phyloP scores from a whole-genome alignment of 2,329 filamentous ascomycete genomes.

The Botrytis galanthina region DNA sequence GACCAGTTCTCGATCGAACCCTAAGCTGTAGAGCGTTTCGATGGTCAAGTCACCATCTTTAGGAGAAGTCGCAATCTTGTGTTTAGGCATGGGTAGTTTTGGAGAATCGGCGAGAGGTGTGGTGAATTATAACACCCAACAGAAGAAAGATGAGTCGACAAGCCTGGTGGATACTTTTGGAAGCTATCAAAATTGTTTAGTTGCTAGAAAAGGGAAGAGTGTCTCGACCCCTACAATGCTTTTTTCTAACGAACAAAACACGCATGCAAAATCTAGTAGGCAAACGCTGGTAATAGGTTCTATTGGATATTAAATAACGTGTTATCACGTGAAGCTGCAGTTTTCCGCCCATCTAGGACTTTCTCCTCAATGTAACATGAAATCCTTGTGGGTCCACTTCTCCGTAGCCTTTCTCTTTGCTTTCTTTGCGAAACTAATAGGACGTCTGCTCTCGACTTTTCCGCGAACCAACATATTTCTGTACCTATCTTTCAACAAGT shows the following conservation, averaged over 20 bases:
- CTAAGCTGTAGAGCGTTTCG: not conserved
- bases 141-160: not conserved
- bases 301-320: constrained; percentile 6
- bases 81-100: not conserved
- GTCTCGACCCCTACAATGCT: not conserved
- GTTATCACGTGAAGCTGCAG: not conserved
- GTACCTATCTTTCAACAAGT: constrained; percentile 88
- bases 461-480: constrained; percentile 83
- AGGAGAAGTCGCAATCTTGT: not conserved
- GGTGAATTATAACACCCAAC: not conserved
- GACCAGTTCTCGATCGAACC: too few relatives aligned
- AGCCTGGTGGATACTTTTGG: not conserved
- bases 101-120: too few relatives aligned
- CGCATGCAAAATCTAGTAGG: not conserved
- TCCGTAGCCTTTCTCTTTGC: constrained; percentile 78
- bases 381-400: constrained; percentile 99
- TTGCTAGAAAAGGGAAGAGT: not conserved
- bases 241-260: not conserved
- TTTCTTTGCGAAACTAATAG: constrained; percentile 78
- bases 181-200: too few relatives aligned
- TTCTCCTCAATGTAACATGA: constrained; percentile 44
- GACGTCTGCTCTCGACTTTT: constrained; percentile 80
- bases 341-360: not conserved
- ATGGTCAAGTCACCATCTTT: not conserved
- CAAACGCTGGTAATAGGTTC: not conserved